These are phyloP conservation scores for Acanthamoeba comandoni DNA, from an alignment of 208 protist genomes.

Conservation along the genomic window DNA sequence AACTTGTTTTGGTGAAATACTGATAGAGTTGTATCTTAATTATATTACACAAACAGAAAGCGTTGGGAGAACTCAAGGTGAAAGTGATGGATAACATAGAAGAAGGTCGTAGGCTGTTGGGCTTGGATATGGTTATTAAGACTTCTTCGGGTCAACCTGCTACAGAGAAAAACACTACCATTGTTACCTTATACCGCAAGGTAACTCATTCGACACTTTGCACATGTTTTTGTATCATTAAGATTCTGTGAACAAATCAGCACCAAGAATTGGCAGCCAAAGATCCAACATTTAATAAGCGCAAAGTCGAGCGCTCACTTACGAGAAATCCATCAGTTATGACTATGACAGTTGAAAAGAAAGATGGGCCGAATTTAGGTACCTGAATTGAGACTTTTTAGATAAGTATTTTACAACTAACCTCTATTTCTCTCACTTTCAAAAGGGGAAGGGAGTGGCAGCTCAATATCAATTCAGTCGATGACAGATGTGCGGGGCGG, in stretches of 20 bases:
- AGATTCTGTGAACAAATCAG: conserved; percentile 14
- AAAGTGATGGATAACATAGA: conserved; percentile 81
- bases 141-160: conserved; percentile 79
- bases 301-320: no score
- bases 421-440: no score
- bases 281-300: not conserved
- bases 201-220: not conserved
- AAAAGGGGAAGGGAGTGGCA: no score
- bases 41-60: conserved; percentile 45
- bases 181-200: conserved; percentile 80
- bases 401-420: no score
- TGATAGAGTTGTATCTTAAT: not conserved
- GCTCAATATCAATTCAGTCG: no score
- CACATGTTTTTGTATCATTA: not conserved
- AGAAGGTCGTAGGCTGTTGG: conserved; percentile 79
- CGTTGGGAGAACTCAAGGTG: conserved; percentile 75
- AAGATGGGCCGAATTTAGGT: no score
- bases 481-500: no score
- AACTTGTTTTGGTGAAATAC: not conserved
- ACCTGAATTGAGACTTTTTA: no score
- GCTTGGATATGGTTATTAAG: conserved; percentile 80
- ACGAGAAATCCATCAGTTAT: no score
- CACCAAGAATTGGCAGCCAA: conserved; percentile 70
- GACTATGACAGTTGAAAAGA: no score
- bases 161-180: conserved; percentile 78